Conservation (phyloP, 208 protist species). For the Naegleria fowleri region DNA sequence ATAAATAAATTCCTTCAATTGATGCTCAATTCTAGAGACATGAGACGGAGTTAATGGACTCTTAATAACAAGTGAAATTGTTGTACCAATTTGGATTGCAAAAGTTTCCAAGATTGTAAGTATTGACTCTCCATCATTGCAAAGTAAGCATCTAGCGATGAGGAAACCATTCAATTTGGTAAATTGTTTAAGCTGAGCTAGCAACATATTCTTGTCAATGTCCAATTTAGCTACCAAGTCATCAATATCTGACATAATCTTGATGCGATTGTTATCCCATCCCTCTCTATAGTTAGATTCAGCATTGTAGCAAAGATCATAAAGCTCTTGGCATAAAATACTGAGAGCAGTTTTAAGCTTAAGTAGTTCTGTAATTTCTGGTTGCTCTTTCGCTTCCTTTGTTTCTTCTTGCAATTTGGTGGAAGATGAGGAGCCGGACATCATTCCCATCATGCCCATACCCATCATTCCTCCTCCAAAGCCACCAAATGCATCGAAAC, state of each 20-base stretch:
- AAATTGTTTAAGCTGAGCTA: not conserved
- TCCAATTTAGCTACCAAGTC: not conserved
- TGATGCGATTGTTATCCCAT: not conserved
- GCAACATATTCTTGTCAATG: not conserved
- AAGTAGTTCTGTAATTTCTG: not conserved
- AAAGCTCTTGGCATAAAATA: not conserved
- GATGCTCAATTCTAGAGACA: not conserved
- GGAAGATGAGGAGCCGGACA: not conserved
- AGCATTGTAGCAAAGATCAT: not conserved
- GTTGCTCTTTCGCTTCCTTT: not conserved
- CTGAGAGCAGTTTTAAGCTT: not conserved
- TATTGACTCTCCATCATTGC: not conserved
- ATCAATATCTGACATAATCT: not conserved
- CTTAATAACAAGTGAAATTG: not conserved
- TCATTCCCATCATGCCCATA: not conserved
- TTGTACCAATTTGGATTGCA: not conserved
- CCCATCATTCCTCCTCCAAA: conserved; percentile 11
- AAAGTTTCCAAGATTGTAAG: not conserved
- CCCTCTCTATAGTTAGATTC: not conserved
- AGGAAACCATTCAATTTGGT: not conserved
- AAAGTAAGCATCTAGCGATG: not conserved
- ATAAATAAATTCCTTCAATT: not conserved
- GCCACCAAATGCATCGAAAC: not conserved
- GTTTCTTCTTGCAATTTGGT: not conserved
- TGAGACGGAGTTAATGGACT: not conserved